Evolutionary conservation across 1,284 basidiomycete genomes (phyloP).

Genomic region (Ustilago nuda): DNA sequence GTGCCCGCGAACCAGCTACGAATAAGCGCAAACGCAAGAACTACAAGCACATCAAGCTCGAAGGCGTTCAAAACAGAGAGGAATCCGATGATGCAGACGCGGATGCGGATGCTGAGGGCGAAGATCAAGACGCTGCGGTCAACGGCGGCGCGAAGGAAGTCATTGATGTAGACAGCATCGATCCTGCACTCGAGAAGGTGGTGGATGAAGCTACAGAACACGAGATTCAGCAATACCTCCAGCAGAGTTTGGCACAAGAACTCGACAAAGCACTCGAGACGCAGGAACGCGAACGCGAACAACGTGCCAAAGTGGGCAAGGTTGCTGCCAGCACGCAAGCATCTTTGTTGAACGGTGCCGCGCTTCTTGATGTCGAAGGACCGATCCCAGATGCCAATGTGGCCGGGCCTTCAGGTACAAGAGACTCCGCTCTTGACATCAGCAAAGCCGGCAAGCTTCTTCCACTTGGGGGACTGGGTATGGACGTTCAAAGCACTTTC

Average conservation of each 20-base stretch:
- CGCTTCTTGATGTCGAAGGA: background rate
- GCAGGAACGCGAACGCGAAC: slow-evolving; percentile 53
- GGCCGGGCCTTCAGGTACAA: slow-evolving; percentile 23
- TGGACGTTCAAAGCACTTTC: slow-evolving; percentile 48
- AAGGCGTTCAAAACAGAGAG: slow-evolving; percentile 37
- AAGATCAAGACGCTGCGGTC: slow-evolving; percentile 14
- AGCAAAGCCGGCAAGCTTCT: slow-evolving; percentile 46
- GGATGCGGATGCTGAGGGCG: slow-evolving; percentile 73
- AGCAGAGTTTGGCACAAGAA: slow-evolving; percentile 54
- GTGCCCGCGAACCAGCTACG: slow-evolving; percentile 76
- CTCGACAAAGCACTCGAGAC: slow-evolving; percentile 55
- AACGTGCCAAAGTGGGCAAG: slow-evolving; percentile 51
- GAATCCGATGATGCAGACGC: slow-evolving; percentile 26
- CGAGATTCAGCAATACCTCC: slow-evolving; percentile 59
- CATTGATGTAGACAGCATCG: slow-evolving; percentile 29
- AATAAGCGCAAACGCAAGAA: slow-evolving; percentile 74
- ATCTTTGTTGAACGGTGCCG: background rate
- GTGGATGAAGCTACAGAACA: slow-evolving; percentile 61
- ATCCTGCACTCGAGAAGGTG: slow-evolving; percentile 56
- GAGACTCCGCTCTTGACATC: slow-evolving; percentile 37
- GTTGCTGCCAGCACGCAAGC: slow-evolving; percentile 2
- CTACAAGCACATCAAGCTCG: slow-evolving; percentile 51
- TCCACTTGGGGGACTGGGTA: slow-evolving; percentile 54
- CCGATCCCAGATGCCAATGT: slow-evolving; percentile 1
- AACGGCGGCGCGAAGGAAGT: slow-evolving; percentile 47